Evolutionary conservation across 1,284 basidiomycete species (phyloP).

Genomic region (Mycena citricolor): DNA sequence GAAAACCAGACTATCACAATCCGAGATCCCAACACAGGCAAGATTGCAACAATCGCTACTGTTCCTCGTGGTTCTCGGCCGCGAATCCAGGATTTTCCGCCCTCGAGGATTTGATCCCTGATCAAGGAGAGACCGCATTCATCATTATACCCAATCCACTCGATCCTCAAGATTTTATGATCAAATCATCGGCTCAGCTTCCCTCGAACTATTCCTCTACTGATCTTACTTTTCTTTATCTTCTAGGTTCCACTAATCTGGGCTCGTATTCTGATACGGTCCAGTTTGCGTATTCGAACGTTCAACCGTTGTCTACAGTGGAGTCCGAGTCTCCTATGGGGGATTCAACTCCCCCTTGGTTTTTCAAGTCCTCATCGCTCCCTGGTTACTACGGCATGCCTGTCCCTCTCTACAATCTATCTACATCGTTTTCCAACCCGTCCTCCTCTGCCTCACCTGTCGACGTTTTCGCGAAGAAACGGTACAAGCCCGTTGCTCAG

Average conservation of each 20-base stretch:
- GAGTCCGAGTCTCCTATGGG: no score
- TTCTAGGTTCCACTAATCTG: not conserved
- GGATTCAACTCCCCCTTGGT: conserved; percentile 6
- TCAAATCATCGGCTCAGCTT: no score
- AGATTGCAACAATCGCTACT: conserved; percentile 26
- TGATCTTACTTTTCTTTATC: no score
- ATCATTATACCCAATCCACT: not conserved
- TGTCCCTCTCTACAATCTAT: not conserved
- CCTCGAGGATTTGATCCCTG: not conserved
- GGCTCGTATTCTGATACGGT: not conserved
- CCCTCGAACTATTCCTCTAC: no score
- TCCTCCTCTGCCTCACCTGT: not conserved
- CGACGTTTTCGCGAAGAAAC: conserved; percentile 14
- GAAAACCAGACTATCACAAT: conserved; percentile 29
- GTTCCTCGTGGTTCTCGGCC: conserved; percentile 15
- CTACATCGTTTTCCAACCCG: not conserved
- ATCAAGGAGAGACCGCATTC: not conserved
- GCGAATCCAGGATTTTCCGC: not conserved
- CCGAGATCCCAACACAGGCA: conserved; percentile 29
- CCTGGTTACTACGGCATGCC: no score
- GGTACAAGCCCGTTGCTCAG: conserved; percentile 38
- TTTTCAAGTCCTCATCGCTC: no score
- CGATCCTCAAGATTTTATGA: no score
- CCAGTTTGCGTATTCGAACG: not conserved
- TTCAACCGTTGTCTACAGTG: conserved; percentile 1